Evolutionary conservation across 139 green algal species (phyloP), one percentile per base, ranked within the genome.

Genomic region (Chlamydomonas urium): DNA sequence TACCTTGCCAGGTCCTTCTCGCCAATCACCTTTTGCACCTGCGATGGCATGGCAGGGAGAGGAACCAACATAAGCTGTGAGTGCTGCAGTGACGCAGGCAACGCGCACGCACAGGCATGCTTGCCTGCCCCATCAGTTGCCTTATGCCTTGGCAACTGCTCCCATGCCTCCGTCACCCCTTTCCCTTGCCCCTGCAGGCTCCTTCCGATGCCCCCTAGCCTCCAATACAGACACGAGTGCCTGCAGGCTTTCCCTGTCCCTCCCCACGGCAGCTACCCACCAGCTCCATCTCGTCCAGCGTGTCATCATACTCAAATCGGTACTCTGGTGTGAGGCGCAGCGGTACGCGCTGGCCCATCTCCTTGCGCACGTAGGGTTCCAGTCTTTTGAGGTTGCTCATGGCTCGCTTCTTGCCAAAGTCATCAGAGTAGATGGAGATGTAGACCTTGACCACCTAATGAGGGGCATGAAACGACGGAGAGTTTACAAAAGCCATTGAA

Each of bases 241-340:
- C n/a, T n/a, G n/a, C n/a, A n/a, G n/a, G n/a, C n/a, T n/a, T n/a
- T n/a, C 53, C 53, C 53, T 62, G 5, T 17, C 53, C 21, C 21
- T 31, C 59, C 38, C 59, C 59, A 34, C 26, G 4, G 4, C 1
- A 19, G 29, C 29, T 37, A 59, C 72, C 29, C 69, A 94, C 80
- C 69, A 87, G 62, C 67, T 91, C 88, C 24, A 70, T 78, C 37
- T 89, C 74, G 59, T 93, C 86, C 28, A 93, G 73, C 0, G 85
- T 83, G 53, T 97, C 88, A 61, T 98, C 92, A 36, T 87, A 75
- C 32, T 97, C 75, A 71, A 98, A 97, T 1, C 93, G 67, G 47
- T 96, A 85, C 71, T 98, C 93, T 3, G 93, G 93, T 0, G 83
- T 92, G 14, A 96, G 75, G 4, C 93, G 82, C 69, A 98, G 79